Percentiles rank a stretch among this genome's conserved stretches.
These are phyloP conservation scores for Flaveria bidentis DNA, from an alignment of 129 eudicot species.

Conservation along the genomic window DNA sequence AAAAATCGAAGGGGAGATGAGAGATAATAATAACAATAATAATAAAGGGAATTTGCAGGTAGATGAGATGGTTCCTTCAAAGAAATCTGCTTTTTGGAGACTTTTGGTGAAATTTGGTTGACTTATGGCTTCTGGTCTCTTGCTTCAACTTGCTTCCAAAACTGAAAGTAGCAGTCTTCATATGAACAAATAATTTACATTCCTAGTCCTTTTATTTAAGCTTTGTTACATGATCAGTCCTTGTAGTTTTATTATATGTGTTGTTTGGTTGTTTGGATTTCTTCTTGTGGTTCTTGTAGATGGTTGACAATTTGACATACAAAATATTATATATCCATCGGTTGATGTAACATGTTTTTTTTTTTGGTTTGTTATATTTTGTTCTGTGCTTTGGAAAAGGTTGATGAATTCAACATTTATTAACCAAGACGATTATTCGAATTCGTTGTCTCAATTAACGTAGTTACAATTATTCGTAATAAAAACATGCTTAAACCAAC, in stretches of 20 bases:
- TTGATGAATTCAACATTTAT: too few relatives aligned
- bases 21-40: conserved; percentile 20
- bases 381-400: too few relatives aligned
- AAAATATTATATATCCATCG: too few relatives aligned
- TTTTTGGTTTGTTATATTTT: too few relatives aligned
- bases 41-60: conserved; percentile 20
- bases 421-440: too few relatives aligned
- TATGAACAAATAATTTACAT: neutral
- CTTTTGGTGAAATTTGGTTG: conserved; percentile 35
- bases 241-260: neutral
- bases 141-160: conserved; percentile 38
- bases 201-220: neutral
- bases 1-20: neutral
- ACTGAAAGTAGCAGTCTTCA: conserved; percentile 8
- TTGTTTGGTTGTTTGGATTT: neutral
- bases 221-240: neutral
- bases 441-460: too few relatives aligned
- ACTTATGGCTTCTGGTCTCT: conserved; percentile 15
- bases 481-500: too few relatives aligned
- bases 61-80: conserved; percentile 28
- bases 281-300: too few relatives aligned
- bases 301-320: too few relatives aligned
- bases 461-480: too few relatives aligned
- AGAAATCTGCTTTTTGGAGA: conserved; percentile 11
- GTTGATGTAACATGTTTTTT: too few relatives aligned